phyloP scores from a whole-genome alignment of 805 yeast species.

The Lachancea nothofagi region DNA sequence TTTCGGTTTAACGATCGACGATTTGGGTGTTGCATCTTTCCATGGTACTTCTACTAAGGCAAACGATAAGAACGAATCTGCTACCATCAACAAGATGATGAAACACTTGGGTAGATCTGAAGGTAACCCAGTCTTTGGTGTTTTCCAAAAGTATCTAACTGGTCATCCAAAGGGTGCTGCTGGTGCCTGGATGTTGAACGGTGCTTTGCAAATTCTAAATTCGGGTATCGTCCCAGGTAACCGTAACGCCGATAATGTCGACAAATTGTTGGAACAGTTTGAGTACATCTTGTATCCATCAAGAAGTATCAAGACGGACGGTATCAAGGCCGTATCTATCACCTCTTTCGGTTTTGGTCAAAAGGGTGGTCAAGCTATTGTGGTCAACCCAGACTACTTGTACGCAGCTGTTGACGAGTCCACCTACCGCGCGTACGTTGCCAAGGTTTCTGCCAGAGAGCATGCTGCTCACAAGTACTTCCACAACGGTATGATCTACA shows the following conservation, averaged over 20 bases:
- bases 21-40: conserved; percentile 94
- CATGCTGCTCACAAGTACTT: conserved; percentile 87
- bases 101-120: conserved; percentile 90
- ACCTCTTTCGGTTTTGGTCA: conserved; percentile 99
- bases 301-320: conserved; percentile 88
- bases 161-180: conserved; percentile 99
- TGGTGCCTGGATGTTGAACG: conserved; percentile 99
- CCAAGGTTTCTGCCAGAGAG: conserved; percentile 73
- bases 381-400: conserved; percentile 89
- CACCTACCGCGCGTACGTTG: conserved; percentile 65
- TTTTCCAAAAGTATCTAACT: conserved; percentile 97
- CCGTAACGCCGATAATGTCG: conserved; percentile 97
- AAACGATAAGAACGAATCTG: conserved; percentile 96
- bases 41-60: conserved; percentile 99
- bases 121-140: conserved; percentile 97
- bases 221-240: conserved; percentile 96
- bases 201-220: conserved; percentile 89
- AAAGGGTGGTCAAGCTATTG: conserved; percentile 96
- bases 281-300: conserved; percentile 93
- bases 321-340: conserved; percentile 93
- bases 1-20: conserved; percentile 89
- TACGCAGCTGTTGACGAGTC: conserved; percentile 71
- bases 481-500: conserved; percentile 90
- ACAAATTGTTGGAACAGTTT: conserved; percentile 70
- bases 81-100: conserved; percentile 88